Percentiles rank a stretch among this genome's conserved stretches.
Conservation (phyloP, 345 rosid genomes). For the Lagerstroemia speciosa region DNA sequence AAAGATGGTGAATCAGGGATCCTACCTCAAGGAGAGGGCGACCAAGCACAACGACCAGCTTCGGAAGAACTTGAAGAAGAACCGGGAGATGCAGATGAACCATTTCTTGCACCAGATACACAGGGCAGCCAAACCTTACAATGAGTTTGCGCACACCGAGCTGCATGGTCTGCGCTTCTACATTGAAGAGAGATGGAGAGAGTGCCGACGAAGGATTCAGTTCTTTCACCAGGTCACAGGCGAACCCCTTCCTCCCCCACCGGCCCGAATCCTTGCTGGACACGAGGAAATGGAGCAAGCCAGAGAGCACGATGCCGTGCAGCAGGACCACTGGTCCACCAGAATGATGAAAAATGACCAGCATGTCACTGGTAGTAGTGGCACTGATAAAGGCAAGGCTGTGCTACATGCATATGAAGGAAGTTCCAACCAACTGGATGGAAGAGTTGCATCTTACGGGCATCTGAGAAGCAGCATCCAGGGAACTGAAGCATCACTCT, state of each 20-base stretch:
- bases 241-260: background rate
- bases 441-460: background rate
- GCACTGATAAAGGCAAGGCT: background rate
- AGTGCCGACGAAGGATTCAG: background rate
- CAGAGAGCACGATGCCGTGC: background rate
- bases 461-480: background rate
- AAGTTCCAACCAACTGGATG: background rate
- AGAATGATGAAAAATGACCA: background rate
- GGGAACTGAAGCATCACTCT: background rate
- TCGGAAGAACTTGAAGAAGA: background rate
- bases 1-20: background rate
- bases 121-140: background rate
- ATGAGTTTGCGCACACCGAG: background rate
- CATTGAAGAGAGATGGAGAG: background rate
- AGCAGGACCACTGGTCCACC: background rate
- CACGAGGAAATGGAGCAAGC: background rate
- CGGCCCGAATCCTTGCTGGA: background rate
- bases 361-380: background rate
- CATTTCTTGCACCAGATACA: conserved; percentile 1
- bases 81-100: background rate
- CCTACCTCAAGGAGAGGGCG: background rate
- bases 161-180: background rate
- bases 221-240: background rate
- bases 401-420: background rate
- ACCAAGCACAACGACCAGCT: background rate